Base-by-base conservation (phyloP, 257 asterid species). In the Eucommia ulmoides region DNA sequence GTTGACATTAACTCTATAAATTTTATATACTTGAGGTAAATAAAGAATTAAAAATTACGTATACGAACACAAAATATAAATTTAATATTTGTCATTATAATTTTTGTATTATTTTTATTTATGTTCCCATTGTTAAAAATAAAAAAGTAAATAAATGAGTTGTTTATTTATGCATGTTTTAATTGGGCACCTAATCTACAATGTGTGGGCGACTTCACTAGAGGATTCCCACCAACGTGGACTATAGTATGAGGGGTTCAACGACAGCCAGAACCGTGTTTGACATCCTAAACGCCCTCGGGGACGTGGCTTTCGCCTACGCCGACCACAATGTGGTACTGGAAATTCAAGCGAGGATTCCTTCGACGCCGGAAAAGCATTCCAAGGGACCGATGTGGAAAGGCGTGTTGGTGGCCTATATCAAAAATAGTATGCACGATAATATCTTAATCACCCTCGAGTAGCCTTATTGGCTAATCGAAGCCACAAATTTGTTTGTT, bases 301-400 rank as follows among this genome's bases (percentile, higher is more conserved):
- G 79, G 15, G 76, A 73, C 24, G 53, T 73, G 3, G 75, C 79
- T 0, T 73, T 73, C 6, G 75, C 79, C 0, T 73, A 65, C 44
- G 75, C 76, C 0, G 79, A 75, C 0, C 79, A 73, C 53, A 76
- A 76, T 22, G 83, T 76, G n/a, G 83, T 72, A 63, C 48, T 76
- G 51, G 83, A 76, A 18, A 76, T 76, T 23, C 83, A 76, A 50
- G 83, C 83, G 2, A 76, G 77, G 1, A 69, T 76, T 22, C 83
- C 83, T 42, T 76, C 83, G 16, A 75, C 79, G 3, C 79, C 76
- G 0, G 76, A 65, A 22, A 46, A 22, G 3, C 83, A 80, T n/a
- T n/a, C n/a, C n/a, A n/a, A n/a, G n/a, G n/a, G n/a, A n/a, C n/a
- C n/a, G n/a, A n/a, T n/a, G n/a, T 72, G 80, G 83, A 65, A 64